Conservation (phyloP, 2,329 filamentous ascomycete species). For the Aphanoascus verrucosus region DNA sequence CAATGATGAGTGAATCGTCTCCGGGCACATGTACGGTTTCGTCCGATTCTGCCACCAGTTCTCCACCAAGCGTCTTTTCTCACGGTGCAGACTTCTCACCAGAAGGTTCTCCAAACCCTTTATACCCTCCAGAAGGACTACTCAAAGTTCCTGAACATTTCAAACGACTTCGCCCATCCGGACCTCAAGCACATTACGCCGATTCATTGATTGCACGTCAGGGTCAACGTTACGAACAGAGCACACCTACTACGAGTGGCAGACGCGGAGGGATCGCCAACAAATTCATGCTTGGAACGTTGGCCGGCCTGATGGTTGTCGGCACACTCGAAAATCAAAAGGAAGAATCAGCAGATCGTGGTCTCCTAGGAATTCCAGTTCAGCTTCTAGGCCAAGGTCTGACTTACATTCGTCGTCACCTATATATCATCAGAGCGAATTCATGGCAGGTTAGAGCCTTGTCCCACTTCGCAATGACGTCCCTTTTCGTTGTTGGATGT, state of each 20-base stretch:
- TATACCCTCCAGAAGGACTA: constrained; percentile 33
- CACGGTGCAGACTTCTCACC: constrained; percentile 28
- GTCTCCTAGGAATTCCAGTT: constrained; percentile 55
- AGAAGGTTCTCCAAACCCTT: constrained; percentile 25
- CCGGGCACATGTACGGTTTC: constrained; percentile 32
- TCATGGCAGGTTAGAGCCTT: constrained; percentile 32
- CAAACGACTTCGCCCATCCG: constrained; percentile 32
- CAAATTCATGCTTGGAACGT: constrained; percentile 85
- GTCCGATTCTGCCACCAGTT: constrained; percentile 27
- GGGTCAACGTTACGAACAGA: constrained; percentile 23
- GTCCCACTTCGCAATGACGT: constrained; percentile 40
- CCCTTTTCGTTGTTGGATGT: constrained; percentile 43
- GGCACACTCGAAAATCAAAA: constrained; percentile 64
- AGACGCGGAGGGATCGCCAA: constrained; percentile 45
- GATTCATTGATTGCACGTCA: constrained; percentile 23
- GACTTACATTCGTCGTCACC: constrained; percentile 20
- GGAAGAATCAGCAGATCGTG: constrained; percentile 51
- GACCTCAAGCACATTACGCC: constrained; percentile 27
- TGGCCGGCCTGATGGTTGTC: constrained; percentile 84
- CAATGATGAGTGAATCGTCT: constrained; percentile 33
- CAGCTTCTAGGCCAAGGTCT: constrained; percentile 42
- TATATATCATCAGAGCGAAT: constrained; percentile 18
- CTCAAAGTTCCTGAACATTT: constrained; percentile 37
- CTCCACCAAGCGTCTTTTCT: constrained; percentile 34
- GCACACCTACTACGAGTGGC: constrained; percentile 29